These are phyloP conservation scores for Aaosphaeria arxii DNA, from an alignment of 2,329 filamentous ascomycete genomes.

Conservation along the genomic window DNA sequence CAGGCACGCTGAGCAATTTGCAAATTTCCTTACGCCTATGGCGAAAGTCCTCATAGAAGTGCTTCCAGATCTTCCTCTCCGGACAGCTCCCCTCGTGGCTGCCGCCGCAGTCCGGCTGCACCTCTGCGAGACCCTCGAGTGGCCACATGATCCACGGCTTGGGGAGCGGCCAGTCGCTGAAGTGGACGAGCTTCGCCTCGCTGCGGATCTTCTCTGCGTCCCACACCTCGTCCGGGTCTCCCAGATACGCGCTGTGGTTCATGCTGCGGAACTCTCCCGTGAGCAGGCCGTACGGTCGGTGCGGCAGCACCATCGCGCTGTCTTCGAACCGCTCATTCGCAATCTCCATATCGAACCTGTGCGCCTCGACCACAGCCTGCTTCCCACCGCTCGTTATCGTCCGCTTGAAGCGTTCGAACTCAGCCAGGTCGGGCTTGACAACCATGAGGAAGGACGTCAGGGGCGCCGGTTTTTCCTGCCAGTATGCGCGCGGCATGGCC, in stretches of 20 bases:
- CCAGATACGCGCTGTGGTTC: conserved; percentile 53
- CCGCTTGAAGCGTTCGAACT: conserved; percentile 43
- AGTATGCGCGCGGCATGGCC: conserved; percentile 71
- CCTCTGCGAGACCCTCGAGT: conserved; percentile 37
- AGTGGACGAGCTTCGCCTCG: conserved; percentile 67
- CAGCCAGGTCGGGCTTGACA: conserved; percentile 54
- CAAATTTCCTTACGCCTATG: conserved; percentile 41
- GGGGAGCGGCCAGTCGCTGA: conserved; percentile 68
- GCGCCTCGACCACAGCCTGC: conserved; percentile 23
- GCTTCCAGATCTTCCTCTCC: conserved; percentile 44
- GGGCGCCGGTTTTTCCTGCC: conserved; percentile 55
- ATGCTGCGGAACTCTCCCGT: conserved; percentile 60
- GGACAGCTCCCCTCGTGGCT: conserved; percentile 25
- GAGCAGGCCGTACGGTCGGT: conserved; percentile 60
- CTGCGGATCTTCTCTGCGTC: conserved; percentile 54
- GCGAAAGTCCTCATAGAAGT: conserved; percentile 45
- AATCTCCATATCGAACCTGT: conserved; percentile 65
- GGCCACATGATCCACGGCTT: conserved; percentile 60
- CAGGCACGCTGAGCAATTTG: conserved; percentile 36
- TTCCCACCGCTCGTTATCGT: conserved; percentile 26
- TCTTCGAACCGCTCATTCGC: conserved; percentile 61
- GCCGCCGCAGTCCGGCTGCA: conserved; percentile 45
- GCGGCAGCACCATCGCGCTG: conserved; percentile 60
- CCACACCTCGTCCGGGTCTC: conserved; percentile 55
- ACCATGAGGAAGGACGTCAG: conserved; percentile 63